These are phyloP conservation scores for Candida schatavii DNA, from an alignment of 805 yeast species.

Conservation along the genomic window DNA sequence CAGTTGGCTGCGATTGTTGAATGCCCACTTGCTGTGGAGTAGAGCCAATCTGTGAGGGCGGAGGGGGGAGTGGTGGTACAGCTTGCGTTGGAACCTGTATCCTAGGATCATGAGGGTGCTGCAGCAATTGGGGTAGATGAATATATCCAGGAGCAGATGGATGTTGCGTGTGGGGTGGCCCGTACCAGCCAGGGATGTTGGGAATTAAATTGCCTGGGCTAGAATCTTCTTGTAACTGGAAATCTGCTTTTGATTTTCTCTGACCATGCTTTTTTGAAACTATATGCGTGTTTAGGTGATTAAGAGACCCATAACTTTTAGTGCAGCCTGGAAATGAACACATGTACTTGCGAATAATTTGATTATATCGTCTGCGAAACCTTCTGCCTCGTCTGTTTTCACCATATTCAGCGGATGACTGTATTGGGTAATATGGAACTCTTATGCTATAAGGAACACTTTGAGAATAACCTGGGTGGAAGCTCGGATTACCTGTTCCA, in stretches of 20 bases:
- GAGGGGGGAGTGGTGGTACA: conserved; percentile 1
- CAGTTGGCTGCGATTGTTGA: background rate
- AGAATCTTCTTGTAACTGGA: conserved; percentile 22
- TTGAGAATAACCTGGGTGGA: background rate
- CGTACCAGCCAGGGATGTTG: background rate
- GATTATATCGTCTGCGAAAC: conserved; percentile 35
- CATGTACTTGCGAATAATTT: conserved; percentile 31
- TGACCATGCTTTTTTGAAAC: conserved; percentile 46
- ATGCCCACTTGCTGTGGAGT: background rate
- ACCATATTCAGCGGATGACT: conserved; percentile 10
- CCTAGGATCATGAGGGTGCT: background rate
- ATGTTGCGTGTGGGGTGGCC: conserved; percentile 1
- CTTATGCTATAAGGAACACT: conserved; percentile 1
- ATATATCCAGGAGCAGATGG: background rate
- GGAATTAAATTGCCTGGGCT: background rate
- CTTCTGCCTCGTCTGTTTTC: conserved; percentile 29
- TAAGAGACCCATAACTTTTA: conserved; percentile 41
- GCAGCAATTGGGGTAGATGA: background rate
- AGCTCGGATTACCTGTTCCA: background rate
- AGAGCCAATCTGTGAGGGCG: conserved; percentile 1
- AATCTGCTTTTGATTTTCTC: conserved; percentile 40
- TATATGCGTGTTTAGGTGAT: conserved; percentile 43
- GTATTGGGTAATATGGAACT: conserved; percentile 1
- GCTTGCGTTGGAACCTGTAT: background rate
- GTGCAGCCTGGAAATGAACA: conserved; percentile 39